Percentiles rank a stretch among this genome's conserved stretches.
Conservation (phyloP, 2,329 filamentous ascomycete species). For the Diaporthe sp. region DNA sequence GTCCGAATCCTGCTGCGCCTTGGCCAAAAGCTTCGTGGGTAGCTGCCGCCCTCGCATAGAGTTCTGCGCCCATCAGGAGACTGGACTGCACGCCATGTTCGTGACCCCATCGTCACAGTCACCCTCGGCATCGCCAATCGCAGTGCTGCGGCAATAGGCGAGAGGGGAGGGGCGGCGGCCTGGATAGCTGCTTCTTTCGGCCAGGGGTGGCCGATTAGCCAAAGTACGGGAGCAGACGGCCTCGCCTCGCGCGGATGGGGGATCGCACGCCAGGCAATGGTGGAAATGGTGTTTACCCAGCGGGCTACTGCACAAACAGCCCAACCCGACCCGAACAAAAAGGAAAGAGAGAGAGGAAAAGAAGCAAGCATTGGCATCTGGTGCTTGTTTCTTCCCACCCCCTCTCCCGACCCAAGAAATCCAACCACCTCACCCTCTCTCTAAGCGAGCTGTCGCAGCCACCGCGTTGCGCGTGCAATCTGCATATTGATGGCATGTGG, state of each 20-base stretch:
- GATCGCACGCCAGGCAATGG: conserved; percentile 4
- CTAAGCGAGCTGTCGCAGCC: conserved; percentile 22
- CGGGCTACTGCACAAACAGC: conserved; percentile 10
- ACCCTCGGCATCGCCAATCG: background rate
- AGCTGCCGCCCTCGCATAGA: background rate
- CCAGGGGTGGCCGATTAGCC: conserved; percentile 17
- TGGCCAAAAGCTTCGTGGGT: conserved; percentile 21
- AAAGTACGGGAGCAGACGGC: conserved; percentile 9
- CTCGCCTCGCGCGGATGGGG: background rate
- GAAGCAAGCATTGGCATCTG: background rate
- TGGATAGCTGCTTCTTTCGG: conserved; percentile 28
- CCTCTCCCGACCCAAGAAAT: background rate
- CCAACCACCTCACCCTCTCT: no score
- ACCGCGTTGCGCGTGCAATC: background rate
- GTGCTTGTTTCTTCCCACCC: background rate
- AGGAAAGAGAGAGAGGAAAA: background rate
- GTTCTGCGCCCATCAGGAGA: background rate
- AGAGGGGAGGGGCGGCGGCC: background rate
- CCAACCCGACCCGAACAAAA: conserved; percentile 11
- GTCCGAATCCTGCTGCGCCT: conserved; percentile 3
- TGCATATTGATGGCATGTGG: conserved; percentile 12
- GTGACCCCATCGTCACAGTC: background rate
- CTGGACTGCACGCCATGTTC: background rate
- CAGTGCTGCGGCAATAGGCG: background rate
- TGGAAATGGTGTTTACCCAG: conserved; percentile 22